Base-by-base conservation (phyloP, 805 yeast species). In the Kodamaea laetipori region DNA sequence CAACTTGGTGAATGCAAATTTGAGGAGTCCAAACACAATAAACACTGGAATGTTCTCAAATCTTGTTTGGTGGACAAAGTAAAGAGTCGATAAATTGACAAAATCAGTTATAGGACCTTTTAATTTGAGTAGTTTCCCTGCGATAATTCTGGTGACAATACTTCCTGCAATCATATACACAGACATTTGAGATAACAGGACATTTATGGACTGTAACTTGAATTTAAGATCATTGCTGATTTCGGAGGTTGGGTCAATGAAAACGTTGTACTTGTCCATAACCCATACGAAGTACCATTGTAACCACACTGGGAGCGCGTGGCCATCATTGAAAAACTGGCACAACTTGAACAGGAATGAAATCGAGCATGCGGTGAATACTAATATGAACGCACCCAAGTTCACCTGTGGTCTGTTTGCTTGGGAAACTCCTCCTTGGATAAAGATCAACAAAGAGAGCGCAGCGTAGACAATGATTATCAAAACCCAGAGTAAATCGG, bases 1-100 rank as follows among this genome's bases (percentile, higher is more conserved):
- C 6, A 53, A 43, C 19, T 41, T 46, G 15, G 61, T 53, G 17
- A 59, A 43, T 1, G 57, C 43, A 37, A 27, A 49, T 41, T 55
- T 66, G 2, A 42, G 30, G 11, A 37, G 28, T 13, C 33, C 37
- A 52, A 70, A 76, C 1, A 71, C 51, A 7, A 72, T 35, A 51
- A 74, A 77, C 5, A 84, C 48, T 0, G 90, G 89, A 15, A 83
- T 76, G 47, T 78, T 76, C 37, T 69, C 73, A 18, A 69, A 58
- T 39, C 77, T 68, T 0, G 86, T 66, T 54, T 84, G 89, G 42
- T 76, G 76, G 6, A 82, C 59, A 18, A 82, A 61, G 28, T 77
- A 59, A 9, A 77, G 44, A 2, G 76, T 63, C 1, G 61, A n/a
- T 3, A 73, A 39, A 16, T 70, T 63, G 1, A 60, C 43, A 1